Conservation (phyloP, 768 basidiomycete species). For the Albatrellus ellisii region DNA sequence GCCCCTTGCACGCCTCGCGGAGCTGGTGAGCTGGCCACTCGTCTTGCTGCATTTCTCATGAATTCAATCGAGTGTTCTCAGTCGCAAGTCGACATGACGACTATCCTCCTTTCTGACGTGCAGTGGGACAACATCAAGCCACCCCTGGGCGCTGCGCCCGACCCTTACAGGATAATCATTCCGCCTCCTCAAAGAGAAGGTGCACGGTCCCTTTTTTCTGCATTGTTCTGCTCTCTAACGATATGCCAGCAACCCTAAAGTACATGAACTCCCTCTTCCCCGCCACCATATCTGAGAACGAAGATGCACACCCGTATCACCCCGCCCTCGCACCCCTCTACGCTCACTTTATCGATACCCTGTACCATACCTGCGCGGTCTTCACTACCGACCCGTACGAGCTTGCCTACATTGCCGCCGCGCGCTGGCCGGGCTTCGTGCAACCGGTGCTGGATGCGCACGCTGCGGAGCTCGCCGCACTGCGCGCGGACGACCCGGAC, state of each 20-base stretch:
- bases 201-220: constrained; percentile 17
- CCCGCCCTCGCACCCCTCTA: constrained; percentile 46
- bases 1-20: constrained; percentile 56
- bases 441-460: constrained; percentile 44
- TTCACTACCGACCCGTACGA: constrained; percentile 60
- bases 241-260: constrained; percentile 20
- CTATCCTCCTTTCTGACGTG: constrained; percentile 49
- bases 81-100: constrained; percentile 45
- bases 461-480: constrained; percentile 19
- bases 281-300: constrained; percentile 1
- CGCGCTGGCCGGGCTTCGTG: constrained; percentile 72
- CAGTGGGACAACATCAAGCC: constrained; percentile 69
- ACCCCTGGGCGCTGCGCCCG: constrained; percentile 51
- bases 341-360: constrained; percentile 41
- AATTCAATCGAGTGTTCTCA: constrained; percentile 18
- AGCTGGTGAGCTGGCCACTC: constrained; percentile 36
- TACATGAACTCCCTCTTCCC: constrained; percentile 29
- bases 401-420: constrained; percentile 61
- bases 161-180: constrained; percentile 57
- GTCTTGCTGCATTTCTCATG: background rate
- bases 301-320: constrained; percentile 27
- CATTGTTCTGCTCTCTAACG: background rate
- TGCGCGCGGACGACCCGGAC: constrained; percentile 13
- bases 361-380: constrained; percentile 48
- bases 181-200: constrained; percentile 43